Evolutionary conservation across 768 basidiomycete species (phyloP).

Genomic region (Grammothele lineata): DNA sequence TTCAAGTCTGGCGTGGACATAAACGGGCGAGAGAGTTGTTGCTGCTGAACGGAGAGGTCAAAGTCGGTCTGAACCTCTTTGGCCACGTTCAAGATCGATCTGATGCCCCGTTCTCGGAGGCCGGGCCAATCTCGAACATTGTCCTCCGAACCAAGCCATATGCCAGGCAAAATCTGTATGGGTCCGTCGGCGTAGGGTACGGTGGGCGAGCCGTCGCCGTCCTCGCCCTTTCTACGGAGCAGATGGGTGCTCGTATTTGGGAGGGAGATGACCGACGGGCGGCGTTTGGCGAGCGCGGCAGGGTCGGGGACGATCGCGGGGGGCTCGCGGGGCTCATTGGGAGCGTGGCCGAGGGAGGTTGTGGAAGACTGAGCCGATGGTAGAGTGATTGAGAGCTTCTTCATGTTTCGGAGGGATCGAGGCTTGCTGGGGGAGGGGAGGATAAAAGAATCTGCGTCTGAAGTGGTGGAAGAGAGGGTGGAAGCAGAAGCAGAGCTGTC

Average conservation of each 20-base stretch:
- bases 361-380: constrained; percentile 58
- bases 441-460: constrained; percentile 50
- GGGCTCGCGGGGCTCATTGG: constrained; percentile 29
- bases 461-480: constrained; percentile 46
- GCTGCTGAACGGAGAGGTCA: constrained; percentile 40
- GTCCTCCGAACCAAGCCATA: constrained; percentile 91
- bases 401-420: constrained; percentile 61
- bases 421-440: constrained; percentile 36
- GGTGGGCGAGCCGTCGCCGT: constrained; percentile 51
- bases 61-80: constrained; percentile 83
- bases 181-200: constrained; percentile 80
- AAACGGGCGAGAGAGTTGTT: constrained; percentile 55
- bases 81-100: constrained; percentile 85
- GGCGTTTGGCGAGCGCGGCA: constrained; percentile 38
- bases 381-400: constrained; percentile 68
- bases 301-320: constrained; percentile 13
- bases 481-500: constrained; percentile 43
- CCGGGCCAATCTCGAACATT: constrained; percentile 80
- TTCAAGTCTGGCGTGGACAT: constrained; percentile 67
- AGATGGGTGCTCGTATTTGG: constrained; percentile 50
- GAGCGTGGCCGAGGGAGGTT: constrained; percentile 41
- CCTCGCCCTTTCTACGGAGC: constrained; percentile 57
- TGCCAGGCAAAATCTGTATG: constrained; percentile 74
- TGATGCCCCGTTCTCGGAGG: constrained; percentile 69
- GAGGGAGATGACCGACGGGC: constrained; percentile 72